Evolutionary conservation across 2,329 filamentous ascomycete genomes (phyloP).

Genomic region (Epichloe baconii): DNA sequence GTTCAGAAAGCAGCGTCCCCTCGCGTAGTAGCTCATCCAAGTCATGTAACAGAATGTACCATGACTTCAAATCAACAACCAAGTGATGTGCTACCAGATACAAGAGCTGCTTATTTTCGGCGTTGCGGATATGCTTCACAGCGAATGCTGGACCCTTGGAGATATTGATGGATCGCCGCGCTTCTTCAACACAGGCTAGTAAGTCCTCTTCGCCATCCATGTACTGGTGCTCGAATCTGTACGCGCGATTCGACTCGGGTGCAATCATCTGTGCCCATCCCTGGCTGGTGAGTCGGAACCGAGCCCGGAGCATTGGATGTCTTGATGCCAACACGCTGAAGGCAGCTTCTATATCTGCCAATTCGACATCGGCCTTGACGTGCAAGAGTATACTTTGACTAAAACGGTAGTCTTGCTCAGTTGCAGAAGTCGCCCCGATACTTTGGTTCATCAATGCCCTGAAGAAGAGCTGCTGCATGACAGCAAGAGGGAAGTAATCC

Average conservation of each 20-base stretch:
- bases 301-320: slow-evolving; percentile 37
- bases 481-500: slow-evolving; percentile 32
- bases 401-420: slow-evolving; percentile 30
- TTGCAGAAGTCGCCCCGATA: slow-evolving; percentile 14
- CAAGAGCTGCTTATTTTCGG: slow-evolving; percentile 32
- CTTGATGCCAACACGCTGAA: slow-evolving; percentile 34
- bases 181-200: slow-evolving; percentile 24
- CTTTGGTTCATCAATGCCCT: slow-evolving; percentile 30
- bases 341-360: slow-evolving; percentile 33
- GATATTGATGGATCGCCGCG: slow-evolving; percentile 34
- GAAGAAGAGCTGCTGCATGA: slow-evolving; percentile 42
- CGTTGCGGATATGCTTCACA: slow-evolving; percentile 32
- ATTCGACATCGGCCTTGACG: slow-evolving; percentile 25
- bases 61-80: slow-evolving; percentile 36
- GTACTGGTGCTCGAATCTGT: slow-evolving; percentile 29
- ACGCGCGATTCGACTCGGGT: slow-evolving; percentile 27
- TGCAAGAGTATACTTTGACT: slow-evolving; percentile 37
- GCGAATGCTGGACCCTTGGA: slow-evolving; percentile 37
- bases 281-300: slow-evolving; percentile 25
- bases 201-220: slow-evolving; percentile 29
- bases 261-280: slow-evolving; percentile 35
- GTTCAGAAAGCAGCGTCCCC: slow-evolving; percentile 29
- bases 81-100: slow-evolving; percentile 39
- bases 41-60: slow-evolving; percentile 36
- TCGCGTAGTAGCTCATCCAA: slow-evolving; percentile 34